Percentiles rank a stretch among this genome's conserved stretches.
Conservation (phyloP, 176 grass and related monocot species). For the Saccharum spontaneum region DNA sequence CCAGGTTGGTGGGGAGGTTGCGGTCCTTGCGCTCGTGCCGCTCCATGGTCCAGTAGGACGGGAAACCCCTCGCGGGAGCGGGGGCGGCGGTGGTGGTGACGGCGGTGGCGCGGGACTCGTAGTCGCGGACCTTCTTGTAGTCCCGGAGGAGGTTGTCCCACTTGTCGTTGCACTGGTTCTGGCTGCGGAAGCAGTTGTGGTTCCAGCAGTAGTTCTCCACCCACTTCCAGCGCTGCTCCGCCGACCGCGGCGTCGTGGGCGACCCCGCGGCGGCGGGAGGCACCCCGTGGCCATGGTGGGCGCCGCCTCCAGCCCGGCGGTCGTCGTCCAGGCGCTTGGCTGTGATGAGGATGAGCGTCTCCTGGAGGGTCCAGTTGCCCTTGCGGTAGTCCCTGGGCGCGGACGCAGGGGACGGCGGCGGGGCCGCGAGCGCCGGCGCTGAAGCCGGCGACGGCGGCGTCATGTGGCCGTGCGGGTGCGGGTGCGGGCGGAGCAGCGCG, state of each 20-base stretch:
- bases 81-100: neutral
- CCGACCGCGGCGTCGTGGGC: slow-evolving; percentile 51
- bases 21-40: slow-evolving; percentile 82
- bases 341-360: slow-evolving; percentile 95
- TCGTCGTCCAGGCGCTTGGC: slow-evolving; percentile 95
- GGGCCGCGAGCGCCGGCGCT: slow-evolving; percentile 24
- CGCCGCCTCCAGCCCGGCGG: slow-evolving; percentile 42
- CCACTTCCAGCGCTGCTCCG: slow-evolving; percentile 99
- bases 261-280: neutral
- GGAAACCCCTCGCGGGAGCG: neutral
- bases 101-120: slow-evolving; percentile 54
- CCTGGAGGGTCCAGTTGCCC: slow-evolving; percentile 97
- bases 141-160: slow-evolving; percentile 99
- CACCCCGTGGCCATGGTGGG: neutral
- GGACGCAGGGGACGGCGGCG: slow-evolving; percentile 55
- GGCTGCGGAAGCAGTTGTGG: slow-evolving; percentile 87
- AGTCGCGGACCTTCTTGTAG: slow-evolving; percentile 99
- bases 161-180: slow-evolving; percentile 99
- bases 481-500: slow-evolving; percentile 16
- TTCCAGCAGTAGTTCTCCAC: slow-evolving; percentile 99
- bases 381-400: slow-evolving; percentile 84
- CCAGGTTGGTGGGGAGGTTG: slow-evolving; percentile 92
- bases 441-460: slow-evolving; percentile 13
- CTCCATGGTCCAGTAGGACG: slow-evolving; percentile 95
- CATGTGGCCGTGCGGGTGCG: slow-evolving; percentile 25